Conservation (phyloP, 2,329 filamentous ascomycete genomes). For the Aureobasidium sp. region DNA sequence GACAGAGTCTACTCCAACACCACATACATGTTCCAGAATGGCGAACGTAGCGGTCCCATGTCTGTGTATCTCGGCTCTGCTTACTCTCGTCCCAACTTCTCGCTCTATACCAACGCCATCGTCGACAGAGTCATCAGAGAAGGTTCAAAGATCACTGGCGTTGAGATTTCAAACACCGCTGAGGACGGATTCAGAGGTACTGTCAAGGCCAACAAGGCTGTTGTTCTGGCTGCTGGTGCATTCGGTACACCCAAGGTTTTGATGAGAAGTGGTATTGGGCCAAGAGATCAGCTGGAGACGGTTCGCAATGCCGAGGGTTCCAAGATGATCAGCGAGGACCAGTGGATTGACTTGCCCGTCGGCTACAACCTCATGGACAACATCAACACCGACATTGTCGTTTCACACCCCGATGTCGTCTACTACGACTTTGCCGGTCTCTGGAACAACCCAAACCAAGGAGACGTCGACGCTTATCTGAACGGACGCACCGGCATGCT, state of each 20-base stretch:
- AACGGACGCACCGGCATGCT: slow-evolving; percentile 15
- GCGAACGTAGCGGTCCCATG: slow-evolving; percentile 45
- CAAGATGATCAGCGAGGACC: slow-evolving; percentile 14
- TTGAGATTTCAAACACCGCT: slow-evolving; percentile 22
- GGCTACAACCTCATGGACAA: slow-evolving; percentile 16
- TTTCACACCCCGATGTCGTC: slow-evolving; percentile 14
- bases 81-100: slow-evolving; percentile 37
- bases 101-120: slow-evolving; percentile 38
- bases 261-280: slow-evolving; percentile 13
- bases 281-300: slow-evolving; percentile 9
- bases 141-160: slow-evolving; percentile 36
- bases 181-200: slow-evolving; percentile 3
- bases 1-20: slow-evolving; percentile 44
- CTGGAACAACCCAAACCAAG: slow-evolving; percentile 10
- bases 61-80: slow-evolving; percentile 46
- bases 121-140: slow-evolving; percentile 41
- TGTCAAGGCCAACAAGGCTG: slow-evolving; percentile 7
- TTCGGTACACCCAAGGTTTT: slow-evolving; percentile 15
- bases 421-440: slow-evolving; percentile 13
- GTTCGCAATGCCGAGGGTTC: slow-evolving; percentile 6
- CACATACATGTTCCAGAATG: slow-evolving; percentile 43
- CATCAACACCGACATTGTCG: slow-evolving; percentile 18
- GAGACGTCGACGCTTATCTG: slow-evolving; percentile 12
- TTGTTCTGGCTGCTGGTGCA: slow-evolving; percentile 13
- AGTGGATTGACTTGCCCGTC: slow-evolving; percentile 16